Evolutionary conservation across 495 filamentous ascomycete genomes (phyloP).

Genomic region (Aspergillus steynii): DNA sequence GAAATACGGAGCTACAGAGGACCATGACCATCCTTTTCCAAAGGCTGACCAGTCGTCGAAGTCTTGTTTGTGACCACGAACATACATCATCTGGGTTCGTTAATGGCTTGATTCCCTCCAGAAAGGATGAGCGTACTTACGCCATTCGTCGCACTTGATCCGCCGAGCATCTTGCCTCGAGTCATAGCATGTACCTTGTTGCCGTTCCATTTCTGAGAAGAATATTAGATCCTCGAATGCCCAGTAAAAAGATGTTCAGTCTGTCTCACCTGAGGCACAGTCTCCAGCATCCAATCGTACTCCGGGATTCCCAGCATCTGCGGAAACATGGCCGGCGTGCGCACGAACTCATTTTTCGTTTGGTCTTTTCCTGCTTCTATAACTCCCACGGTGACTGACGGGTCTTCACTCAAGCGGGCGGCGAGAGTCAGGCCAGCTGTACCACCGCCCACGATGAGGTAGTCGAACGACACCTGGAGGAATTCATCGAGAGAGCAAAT

Average conservation of each 20-base stretch:
- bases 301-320: constrained; percentile 49
- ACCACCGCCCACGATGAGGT: constrained; percentile 46
- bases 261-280: constrained; percentile 48
- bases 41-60: constrained; percentile 51
- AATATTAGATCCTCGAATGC: background rate
- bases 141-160: constrained; percentile 56
- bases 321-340: constrained; percentile 44
- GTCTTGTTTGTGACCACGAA: constrained; percentile 34
- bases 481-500: constrained; percentile 6
- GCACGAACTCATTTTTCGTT: constrained; percentile 46
- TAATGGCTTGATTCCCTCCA: background rate
- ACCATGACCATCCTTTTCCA: constrained; percentile 43
- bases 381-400: constrained; percentile 45
- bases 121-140: background rate
- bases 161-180: constrained; percentile 59
- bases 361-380: constrained; percentile 57
- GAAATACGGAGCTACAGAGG: constrained; percentile 34
- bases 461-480: constrained; percentile 26
- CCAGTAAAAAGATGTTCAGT: background rate
- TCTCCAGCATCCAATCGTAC: constrained; percentile 59
- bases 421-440: constrained; percentile 51
- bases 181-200: constrained; percentile 29
- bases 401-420: constrained; percentile 47
- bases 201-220: constrained; percentile 22
- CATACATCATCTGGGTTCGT: constrained; percentile 26